phyloP scores from a whole-genome alignment of 805 yeast genomes.

The Cyberlindnera suaveolens region DNA sequence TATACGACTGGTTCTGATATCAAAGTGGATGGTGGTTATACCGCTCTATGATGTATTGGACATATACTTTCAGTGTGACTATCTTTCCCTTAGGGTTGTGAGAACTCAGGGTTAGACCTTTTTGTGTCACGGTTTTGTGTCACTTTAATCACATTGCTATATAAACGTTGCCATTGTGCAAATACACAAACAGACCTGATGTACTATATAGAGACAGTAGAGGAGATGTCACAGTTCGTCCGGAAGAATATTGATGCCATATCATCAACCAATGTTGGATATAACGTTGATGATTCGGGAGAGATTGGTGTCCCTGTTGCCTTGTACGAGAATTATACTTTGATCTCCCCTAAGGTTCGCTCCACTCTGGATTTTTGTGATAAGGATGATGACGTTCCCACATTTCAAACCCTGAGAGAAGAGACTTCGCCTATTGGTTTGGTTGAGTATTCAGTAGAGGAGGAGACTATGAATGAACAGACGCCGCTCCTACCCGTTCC shows the following conservation, averaged over 20 bases:
- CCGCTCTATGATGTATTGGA: slow-evolving; percentile 13
- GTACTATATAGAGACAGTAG: too few relatives aligned
- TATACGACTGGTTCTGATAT: slow-evolving; percentile 77
- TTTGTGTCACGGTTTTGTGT: slow-evolving; percentile 1
- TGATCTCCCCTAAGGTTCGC: not conserved
- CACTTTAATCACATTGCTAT: too few relatives aligned
- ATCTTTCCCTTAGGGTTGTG: not conserved
- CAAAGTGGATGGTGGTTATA: slow-evolving; percentile 76
- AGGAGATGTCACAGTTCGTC: too few relatives aligned
- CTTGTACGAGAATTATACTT: slow-evolving; percentile 5
- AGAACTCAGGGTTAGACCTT: not conserved
- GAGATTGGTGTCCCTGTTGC: not conserved
- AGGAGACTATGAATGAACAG: not conserved
- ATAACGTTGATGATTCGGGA: not conserved
- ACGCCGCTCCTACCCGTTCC: not conserved
- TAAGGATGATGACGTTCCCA: not conserved
- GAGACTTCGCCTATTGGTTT: not conserved
- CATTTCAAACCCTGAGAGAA: not conserved
- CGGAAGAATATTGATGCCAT: too few relatives aligned
- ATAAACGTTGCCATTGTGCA: too few relatives aligned
- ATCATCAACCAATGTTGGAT: not conserved
- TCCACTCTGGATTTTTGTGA: not conserved
- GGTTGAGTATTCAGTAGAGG: too few relatives aligned
- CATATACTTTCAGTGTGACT: not conserved
- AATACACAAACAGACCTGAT: too few relatives aligned